Conservation (phyloP, 2,329 filamentous ascomycete species). For the Arthrobotrys iridis region DNA sequence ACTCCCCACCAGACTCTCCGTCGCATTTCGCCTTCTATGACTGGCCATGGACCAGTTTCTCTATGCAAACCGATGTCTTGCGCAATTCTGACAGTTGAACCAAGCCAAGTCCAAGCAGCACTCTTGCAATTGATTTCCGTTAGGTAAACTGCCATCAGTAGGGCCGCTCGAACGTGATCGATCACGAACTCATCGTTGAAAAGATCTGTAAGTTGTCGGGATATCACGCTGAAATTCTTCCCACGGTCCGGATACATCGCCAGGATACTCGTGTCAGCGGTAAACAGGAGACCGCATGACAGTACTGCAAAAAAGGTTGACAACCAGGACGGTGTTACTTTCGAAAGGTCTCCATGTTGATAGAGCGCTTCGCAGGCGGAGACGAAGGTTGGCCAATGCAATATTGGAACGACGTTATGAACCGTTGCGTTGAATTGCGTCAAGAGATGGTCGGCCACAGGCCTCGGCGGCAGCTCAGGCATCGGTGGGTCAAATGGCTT, state of each 20-base stretch:
- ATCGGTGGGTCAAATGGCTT: conserved; percentile 66
- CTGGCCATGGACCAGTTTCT: conserved; percentile 76
- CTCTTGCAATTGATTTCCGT: conserved; percentile 88
- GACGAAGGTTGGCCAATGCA: conserved; percentile 88
- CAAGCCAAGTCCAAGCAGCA: conserved; percentile 86
- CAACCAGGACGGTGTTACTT: conserved; percentile 75
- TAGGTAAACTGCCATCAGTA: conserved; percentile 80
- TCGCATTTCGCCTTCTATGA: conserved; percentile 84
- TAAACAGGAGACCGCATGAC: conserved; percentile 82
- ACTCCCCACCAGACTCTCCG: conserved; percentile 87
- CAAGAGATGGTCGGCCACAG: conserved; percentile 76
- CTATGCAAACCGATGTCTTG: conserved; percentile 85
- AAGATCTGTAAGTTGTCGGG: conserved; percentile 76
- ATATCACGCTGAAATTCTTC: conserved; percentile 75
- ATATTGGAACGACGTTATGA: conserved; percentile 82
- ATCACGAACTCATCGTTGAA: conserved; percentile 82
- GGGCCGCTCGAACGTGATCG: conserved; percentile 76
- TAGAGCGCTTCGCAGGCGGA: conserved; percentile 81
- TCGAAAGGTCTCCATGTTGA: conserved; percentile 70
- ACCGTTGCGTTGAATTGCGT: conserved; percentile 78
- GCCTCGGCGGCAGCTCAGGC: conserved; percentile 75
- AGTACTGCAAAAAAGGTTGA: conserved; percentile 84
- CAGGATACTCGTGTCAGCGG: conserved; percentile 64
- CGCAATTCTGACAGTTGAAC: conserved; percentile 78
- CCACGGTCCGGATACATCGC: conserved; percentile 67